These are phyloP conservation scores for Apostasia ramifera DNA, from an alignment of 106 monocot genomes.

Conservation along the genomic window DNA sequence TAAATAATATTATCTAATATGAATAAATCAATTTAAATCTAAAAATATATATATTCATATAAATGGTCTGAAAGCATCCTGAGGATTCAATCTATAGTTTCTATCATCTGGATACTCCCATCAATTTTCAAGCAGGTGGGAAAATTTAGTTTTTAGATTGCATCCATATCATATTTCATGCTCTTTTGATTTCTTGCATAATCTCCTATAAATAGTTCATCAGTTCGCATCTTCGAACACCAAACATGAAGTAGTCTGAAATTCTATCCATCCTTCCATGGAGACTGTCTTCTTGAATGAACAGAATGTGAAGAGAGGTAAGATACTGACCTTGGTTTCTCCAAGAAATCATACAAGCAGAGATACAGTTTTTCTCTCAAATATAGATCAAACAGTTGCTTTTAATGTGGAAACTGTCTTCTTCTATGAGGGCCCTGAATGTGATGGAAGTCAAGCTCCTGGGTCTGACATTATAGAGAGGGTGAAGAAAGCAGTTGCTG, in stretches of 20 bases:
- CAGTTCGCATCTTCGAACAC: background rate
- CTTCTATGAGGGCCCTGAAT: constrained; percentile 36
- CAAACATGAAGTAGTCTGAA: background rate
- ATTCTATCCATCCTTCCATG: constrained; percentile 19
- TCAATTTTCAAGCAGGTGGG: no score
- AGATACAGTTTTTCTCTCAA: constrained; percentile 55
- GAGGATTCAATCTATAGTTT: no score
- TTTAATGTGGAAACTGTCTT: constrained; percentile 80
- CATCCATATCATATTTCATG: background rate
- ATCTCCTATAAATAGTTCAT: background rate
- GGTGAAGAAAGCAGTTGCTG: constrained; percentile 41
- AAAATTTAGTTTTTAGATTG: no score
- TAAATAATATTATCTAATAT: no score
- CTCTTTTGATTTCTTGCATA: background rate
- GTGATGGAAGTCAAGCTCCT: background rate
- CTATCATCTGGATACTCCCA: no score
- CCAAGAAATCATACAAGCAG: constrained; percentile 29
- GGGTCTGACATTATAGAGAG: constrained; percentile 31
- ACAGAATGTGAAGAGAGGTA: constrained; percentile 31
- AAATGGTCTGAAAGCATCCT: no score
- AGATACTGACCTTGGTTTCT: constrained; percentile 29
- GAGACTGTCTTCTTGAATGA: constrained; percentile 11
- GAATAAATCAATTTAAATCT: no score
- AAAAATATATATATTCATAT: no score
- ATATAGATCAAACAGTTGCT: constrained; percentile 82